Base-by-base conservation (phyloP, 495 filamentous ascomycete species). In the Penicillium arizonense region DNA sequence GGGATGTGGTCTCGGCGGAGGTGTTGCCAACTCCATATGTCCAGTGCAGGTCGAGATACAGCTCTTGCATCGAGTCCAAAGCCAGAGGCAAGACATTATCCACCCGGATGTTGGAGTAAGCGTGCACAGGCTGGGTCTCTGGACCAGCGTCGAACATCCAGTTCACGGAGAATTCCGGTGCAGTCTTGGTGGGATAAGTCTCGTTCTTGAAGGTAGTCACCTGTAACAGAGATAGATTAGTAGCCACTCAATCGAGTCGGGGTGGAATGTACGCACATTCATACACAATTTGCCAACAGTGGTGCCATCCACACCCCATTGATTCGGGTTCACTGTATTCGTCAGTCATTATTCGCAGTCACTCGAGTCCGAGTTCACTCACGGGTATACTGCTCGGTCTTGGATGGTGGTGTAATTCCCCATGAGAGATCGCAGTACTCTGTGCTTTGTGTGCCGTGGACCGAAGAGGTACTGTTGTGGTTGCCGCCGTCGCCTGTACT, bases 41-140 rank as follows among this genome's bases (percentile, higher is more conserved):
- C 72, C 72, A 76, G 43, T 56, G 39, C 2, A 75, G 20, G 32
- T 67, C 67, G 28, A 72, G 20, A 48, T 62, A 45, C 26, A 74
- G 32, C 23, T 53, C 36, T 4, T 49, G 30, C 14, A 73, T 52
- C 13, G 48, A 35, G 14, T 50, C 46, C 41, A 73, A 40, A 18
- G 34, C 48, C 4, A 62, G 38, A 0, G 71, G 71, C 13, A 66
- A 43, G 36, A 59, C 42, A 38, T 57, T 40, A 32, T 63, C 62
- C 6, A 69, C 38, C 37, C 63, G 58, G 20, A 70, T 65, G 30
- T 76, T 70, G 12, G 73, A 70, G 49, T 61, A 76, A n/a, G 67
- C 73, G 30, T 72, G 70, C 26, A 71, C 63, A 5, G 70, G 72
- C 33, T 64, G 45, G 13, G 53, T 59, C 20, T 32, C 33, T 3